Conservation (phyloP, 345 rosid species). For the Physaria fendleri region DNA sequence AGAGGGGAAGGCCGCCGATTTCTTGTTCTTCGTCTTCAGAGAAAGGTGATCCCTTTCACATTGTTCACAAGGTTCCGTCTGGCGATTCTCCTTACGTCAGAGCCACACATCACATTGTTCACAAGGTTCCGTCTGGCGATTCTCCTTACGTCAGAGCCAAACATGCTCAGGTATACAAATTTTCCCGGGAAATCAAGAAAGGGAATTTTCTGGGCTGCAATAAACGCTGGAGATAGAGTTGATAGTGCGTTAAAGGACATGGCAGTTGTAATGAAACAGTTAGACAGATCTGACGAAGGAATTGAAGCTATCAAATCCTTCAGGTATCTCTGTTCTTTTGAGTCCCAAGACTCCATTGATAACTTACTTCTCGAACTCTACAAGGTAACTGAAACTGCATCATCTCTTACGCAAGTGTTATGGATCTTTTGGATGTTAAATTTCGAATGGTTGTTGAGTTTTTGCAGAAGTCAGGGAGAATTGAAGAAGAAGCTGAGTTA, state of each 20-base stretch:
- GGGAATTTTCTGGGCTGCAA: slow-evolving; percentile 50
- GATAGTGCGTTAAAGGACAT: slow-evolving; percentile 77
- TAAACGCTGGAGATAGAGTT: slow-evolving; percentile 66
- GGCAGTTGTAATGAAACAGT: slow-evolving; percentile 74
- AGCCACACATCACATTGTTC: slow-evolving; percentile 55
- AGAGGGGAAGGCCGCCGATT: slow-evolving; percentile 35
- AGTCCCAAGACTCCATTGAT: slow-evolving; percentile 67
- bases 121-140: slow-evolving; percentile 73
- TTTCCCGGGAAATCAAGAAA: background rate
- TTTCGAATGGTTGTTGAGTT: background rate
- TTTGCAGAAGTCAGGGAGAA: slow-evolving; percentile 70
- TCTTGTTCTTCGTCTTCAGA: slow-evolving; percentile 11
- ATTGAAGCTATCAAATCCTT: slow-evolving; percentile 75
- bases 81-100: slow-evolving; percentile 85
- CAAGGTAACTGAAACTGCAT: slow-evolving; percentile 35
- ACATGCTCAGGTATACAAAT: slow-evolving; percentile 53
- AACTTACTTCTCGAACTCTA: slow-evolving; percentile 70
- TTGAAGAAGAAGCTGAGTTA: slow-evolving; percentile 71
- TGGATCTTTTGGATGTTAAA: background rate
- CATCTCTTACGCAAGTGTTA: background rate
- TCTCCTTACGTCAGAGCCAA: slow-evolving; percentile 86
- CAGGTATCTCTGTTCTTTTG: slow-evolving; percentile 60
- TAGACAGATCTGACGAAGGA: slow-evolving; percentile 64
- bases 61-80: slow-evolving; percentile 65
- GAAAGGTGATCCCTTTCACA: slow-evolving; percentile 48